Evolutionary conservation across 352 stramenopile species (phyloP).

Genomic region (Globisporangium yorkense): DNA sequence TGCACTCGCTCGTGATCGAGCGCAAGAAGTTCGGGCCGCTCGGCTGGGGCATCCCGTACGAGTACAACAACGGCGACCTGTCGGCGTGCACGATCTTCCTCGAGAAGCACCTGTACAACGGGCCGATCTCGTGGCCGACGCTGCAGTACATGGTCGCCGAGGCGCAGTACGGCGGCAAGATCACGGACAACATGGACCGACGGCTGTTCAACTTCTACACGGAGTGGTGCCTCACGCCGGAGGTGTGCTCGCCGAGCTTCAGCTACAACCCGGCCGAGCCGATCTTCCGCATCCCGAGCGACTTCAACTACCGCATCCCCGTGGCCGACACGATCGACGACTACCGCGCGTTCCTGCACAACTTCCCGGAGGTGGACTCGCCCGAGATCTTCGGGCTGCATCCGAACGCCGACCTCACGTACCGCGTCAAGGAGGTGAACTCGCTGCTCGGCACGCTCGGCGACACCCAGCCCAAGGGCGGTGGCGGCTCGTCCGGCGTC

Average conservation of each 20-base stretch:
- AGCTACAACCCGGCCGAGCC: conserved; percentile 93
- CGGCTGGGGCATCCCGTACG: conserved; percentile 98
- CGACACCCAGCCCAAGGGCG: conserved; percentile 96
- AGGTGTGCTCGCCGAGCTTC: conserved; percentile 82
- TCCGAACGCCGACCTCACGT: conserved; percentile 98
- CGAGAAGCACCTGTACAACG: conserved; percentile 98
- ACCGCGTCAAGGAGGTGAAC: conserved; percentile 96
- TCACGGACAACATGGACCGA: conserved; percentile 98
- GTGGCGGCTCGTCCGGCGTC: conserved; percentile 81
- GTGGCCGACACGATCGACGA: conserved; percentile 90
- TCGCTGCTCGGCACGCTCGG: conserved; percentile 91
- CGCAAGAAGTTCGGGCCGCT: conserved; percentile 98
- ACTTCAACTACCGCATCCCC: conserved; percentile 96
- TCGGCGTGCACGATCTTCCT: conserved; percentile 97
- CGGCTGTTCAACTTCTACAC: conserved; percentile 97
- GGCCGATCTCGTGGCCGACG: conserved; percentile 96
- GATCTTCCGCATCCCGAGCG: conserved; percentile 95
- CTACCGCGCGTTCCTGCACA: conserved; percentile 94
- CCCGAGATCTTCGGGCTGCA: conserved; percentile 99
- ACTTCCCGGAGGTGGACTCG: conserved; percentile 96
- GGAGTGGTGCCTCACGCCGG: conserved; percentile 93
- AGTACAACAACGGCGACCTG: conserved; percentile 98
- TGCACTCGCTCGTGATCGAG: conserved; percentile 98
- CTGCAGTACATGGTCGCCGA: conserved; percentile 99
- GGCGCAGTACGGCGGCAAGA: conserved; percentile 98